Conservation (phyloP, 2,329 filamentous ascomycete genomes). For the Gliomastix tumulicola region DNA sequence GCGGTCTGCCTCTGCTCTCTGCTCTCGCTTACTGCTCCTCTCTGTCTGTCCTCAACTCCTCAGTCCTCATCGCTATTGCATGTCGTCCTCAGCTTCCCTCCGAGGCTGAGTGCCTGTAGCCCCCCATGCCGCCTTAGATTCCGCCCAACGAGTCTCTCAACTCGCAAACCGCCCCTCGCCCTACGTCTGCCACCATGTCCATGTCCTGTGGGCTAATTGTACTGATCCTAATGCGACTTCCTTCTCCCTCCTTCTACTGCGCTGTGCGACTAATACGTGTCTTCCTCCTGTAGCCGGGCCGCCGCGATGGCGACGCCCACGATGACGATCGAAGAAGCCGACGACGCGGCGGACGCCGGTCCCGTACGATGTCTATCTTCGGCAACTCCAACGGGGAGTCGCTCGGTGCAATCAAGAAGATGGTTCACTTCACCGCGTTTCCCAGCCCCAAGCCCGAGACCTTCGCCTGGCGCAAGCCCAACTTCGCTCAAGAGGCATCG, state of each 20-base stretch:
- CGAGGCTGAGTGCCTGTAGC: not conserved
- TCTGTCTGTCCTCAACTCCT: too few species aligned
- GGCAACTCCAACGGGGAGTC: constrained; percentile 23
- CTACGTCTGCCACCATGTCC: constrained; percentile 8
- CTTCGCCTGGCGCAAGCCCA: constrained; percentile 9
- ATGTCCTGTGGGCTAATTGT: constrained; percentile 15
- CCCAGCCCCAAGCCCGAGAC: constrained; percentile 16
- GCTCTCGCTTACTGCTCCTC: too few species aligned
- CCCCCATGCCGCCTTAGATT: not conserved
- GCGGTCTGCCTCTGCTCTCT: too few species aligned
- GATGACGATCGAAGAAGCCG: not conserved
- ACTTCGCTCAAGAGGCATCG: constrained; percentile 13
- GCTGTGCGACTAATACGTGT: too few species aligned
- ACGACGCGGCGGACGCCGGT: constrained; percentile 15
- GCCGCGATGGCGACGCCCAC: not conserved
- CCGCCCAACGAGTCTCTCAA: too few species aligned
- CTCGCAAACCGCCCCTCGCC: too few species aligned
- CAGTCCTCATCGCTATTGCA: too few species aligned
- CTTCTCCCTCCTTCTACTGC: too few species aligned
- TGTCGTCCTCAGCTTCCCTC: too few species aligned
- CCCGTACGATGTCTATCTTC: constrained; percentile 30
- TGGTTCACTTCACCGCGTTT: constrained; percentile 23
- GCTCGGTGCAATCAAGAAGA: constrained; percentile 16
- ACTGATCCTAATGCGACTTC: too few species aligned
- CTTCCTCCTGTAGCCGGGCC: too few species aligned